Base-by-base conservation (phyloP, 306 rosid species). In the Hippophae tibetana region DNA sequence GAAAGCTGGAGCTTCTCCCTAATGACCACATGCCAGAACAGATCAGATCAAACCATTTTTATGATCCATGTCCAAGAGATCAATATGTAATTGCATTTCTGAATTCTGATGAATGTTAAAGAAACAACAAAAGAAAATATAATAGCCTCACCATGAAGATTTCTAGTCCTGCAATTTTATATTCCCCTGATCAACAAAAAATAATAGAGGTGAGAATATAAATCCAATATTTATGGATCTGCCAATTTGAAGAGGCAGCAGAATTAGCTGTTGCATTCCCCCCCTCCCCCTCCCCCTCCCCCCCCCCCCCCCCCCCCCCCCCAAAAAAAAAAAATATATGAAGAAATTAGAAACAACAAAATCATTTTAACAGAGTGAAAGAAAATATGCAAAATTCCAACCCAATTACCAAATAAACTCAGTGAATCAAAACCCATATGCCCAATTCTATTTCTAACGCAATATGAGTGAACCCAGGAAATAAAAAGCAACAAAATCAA, bases 1-100 rank as follows among this genome's bases (percentile, higher is more conserved):
- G 68, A 92, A 83, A 56, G 82, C 86, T 3, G 96, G 95, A 47
- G 99, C 99, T 78, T 88, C 84, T 38, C 99, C 99, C 99, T 92
- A 69, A 56, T 45, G 63, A 75, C 69, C 81, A 74, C 44, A 48
- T 54, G 60, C 54, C 69, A 69, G 62, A 54, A 65, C 27, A 75
- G 67, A 75, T 74, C 44, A 70, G 65, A 56, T 59, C 53, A 72
- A 72, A 62, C 56, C 43, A 74, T 57, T 55, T 62, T 63, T 27
- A 27, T 56, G 61, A 64, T 75, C 77, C 75, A 59, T 7, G 65
- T 64, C 43, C 64, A 46, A 55, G 43, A 63, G n/a, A 71, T 45
- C 73, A 70, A 42, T 58, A 13, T 57, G 61, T 60, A 64, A 38
- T 55, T 18, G 44, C 71, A 71, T 72, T 76, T 52, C 51, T 52